Base-by-base conservation (phyloP, 2,329 filamentous ascomycete species). In the Hypoxylon sp. region DNA sequence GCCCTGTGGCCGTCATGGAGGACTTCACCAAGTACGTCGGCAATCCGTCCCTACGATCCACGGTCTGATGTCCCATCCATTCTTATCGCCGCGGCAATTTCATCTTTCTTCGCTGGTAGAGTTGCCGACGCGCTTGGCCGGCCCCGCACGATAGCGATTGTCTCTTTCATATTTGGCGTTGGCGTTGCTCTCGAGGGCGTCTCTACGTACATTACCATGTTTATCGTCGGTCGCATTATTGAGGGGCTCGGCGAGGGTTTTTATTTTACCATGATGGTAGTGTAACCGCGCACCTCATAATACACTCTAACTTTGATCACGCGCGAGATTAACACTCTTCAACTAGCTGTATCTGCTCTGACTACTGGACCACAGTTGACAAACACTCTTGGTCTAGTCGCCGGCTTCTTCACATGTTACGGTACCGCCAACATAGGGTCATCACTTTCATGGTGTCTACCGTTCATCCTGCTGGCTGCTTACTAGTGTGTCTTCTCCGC, bases 341-440 rank as follows among this genome's bases (percentile, higher is more conserved):
- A 19, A 3, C 76, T 48, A 81, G 82, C 3, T 84, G 89, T 67
- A 83, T 89, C 6, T 86, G 77, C 81, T 2, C 76, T 89, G 61
- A 83, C 84, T 0, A 83, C 86, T 0, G 73, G 83, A 0, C 84
- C 85, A 1, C 86, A 89, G 67, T 78, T 88, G n/a, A 66, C 83
- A 1, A 85, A 83, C 32, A 83, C 82, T 0, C 56, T 81, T 1
- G 87, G 86, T 0, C 72, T 90, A 0, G 82, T 84, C 1, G 66
- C 79, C 0, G 88, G 88, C 0, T 90, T 85, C 71, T 90, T 90
- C 71, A 84, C 82, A 5, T 88, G 86, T 70, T 90, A 90, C 66
- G 87, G 85, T 11, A 85, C 84, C 7, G 78, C 82, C n/a, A 55
- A 63, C 32, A 51, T 71, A 0, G 9, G 25, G 5, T 65, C 63